Conservation (phyloP, 192 early-diverging fungal genomes). For the Allomyces javanicus region DNA sequence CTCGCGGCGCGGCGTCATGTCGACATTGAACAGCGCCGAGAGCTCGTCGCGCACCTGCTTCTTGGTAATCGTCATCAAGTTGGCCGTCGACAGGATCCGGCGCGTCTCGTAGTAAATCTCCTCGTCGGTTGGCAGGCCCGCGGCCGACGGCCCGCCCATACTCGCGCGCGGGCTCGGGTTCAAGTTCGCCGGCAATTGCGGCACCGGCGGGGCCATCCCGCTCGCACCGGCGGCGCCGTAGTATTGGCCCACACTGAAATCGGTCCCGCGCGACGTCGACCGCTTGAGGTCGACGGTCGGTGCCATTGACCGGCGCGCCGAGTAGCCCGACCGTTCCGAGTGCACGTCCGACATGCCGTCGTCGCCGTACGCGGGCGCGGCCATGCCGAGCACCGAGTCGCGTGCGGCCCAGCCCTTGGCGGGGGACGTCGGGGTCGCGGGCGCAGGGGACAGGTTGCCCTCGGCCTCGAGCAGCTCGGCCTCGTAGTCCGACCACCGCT, state of each 20-base stretch:
- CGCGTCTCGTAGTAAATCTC: conserved; percentile 44
- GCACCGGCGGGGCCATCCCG: background rate
- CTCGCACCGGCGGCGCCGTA: background rate
- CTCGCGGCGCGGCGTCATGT: conserved; percentile 63
- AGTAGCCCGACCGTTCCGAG: background rate
- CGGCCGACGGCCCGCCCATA: background rate
- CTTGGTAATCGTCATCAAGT: conserved; percentile 98
- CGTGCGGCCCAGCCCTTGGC: background rate
- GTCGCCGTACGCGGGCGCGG: background rate
- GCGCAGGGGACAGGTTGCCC: too few species aligned
- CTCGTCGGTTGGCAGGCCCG: conserved; percentile 32
- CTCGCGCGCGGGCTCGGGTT: too few species aligned
- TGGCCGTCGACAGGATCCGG: conserved; percentile 64
- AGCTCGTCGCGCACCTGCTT: conserved; percentile 87
- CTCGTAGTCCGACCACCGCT: conserved; percentile 69
- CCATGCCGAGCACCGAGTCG: background rate
- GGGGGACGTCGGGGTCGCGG: too few species aligned
- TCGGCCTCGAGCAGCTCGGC: conserved; percentile 44
- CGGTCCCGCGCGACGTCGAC: background rate
- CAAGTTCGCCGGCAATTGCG: too few species aligned
- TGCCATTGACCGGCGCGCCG: background rate
- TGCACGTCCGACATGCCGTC: background rate
- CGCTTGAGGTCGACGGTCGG: background rate
- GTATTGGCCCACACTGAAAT: background rate
- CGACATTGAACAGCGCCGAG: conserved; percentile 56